Evolutionary conservation across 495 filamentous ascomycete genomes (phyloP), one percentile per base, ranked within the genome.

Genomic region (Mycothermus thermophilus): DNA sequence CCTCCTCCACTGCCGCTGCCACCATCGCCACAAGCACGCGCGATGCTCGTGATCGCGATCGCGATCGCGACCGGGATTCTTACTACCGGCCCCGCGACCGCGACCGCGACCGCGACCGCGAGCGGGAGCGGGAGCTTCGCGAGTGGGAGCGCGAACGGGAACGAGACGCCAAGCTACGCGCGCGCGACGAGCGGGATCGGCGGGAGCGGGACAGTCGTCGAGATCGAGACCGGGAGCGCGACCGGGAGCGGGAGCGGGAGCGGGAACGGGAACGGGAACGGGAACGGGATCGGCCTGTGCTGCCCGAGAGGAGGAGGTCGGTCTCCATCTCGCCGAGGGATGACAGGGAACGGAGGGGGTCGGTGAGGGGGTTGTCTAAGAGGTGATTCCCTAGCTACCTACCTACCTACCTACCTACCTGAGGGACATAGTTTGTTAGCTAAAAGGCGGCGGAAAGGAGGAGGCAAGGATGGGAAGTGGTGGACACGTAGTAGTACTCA

Each of bases 211-310:
- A 34, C 16, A 33, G 30, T 10, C 27, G 32, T 4, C 16, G 31
- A 20, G 38, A 41, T 23, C 30, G 43, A 27, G 28, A 35, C 8
- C 19, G 43, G 18, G 38, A 44, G 7, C 30, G 41, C 9, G 37
- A 46, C 29, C 16, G 43, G 9, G 36, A 40, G 1, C 24, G 41
- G 16, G 38, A 27, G 8, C 27, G 36, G 6, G 29, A 18, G 5
- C 7, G 16, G 24, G 10, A 17, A 27, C 3, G 27, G 26, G 21
- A 27, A 22, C 22, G 37, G 10, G 27, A 44, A 16, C 23, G 31
- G 8, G 25, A 39, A 13, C 15, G 43, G 13, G 46, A 46, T 0
- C 30, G 43, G 21, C 39, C 46, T n/a, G 19, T 32, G 32, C 25
- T 39, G 15, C 25, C 5, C 3, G 31, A 37, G 13, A 43, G 31